Conservation (phyloP, 169 alveolate species). For the Sarcocystis neurona region DNA sequence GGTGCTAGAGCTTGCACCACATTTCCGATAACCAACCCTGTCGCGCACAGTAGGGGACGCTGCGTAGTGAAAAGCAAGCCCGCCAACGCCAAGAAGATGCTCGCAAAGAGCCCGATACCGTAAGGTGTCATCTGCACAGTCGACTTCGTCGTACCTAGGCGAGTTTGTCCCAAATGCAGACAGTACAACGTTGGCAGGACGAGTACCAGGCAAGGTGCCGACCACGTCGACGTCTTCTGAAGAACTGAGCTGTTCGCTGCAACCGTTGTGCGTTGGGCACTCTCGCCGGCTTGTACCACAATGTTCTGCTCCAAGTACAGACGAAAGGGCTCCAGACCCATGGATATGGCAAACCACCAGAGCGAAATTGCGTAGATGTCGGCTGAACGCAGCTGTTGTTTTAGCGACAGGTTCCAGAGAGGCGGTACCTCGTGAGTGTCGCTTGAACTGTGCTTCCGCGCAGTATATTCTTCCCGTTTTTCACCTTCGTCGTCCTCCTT, state of each 20-base stretch:
- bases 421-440: no score
- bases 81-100: not conserved
- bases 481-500: no score
- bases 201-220: not conserved
- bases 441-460: no score
- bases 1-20: constrained; percentile 26
- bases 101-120: not conserved
- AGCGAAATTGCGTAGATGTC: constrained; percentile 3
- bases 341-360: not conserved
- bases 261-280: not conserved
- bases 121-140: not conserved
- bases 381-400: constrained; percentile 4
- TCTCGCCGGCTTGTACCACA: not conserved
- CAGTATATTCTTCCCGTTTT: no score
- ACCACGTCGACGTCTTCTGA: not conserved
- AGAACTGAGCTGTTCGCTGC: no score
- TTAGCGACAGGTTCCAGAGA: not conserved
- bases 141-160: no score
- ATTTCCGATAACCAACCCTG: not conserved
- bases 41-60: not conserved
- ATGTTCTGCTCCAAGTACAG: not conserved
- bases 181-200: constrained; percentile 5
- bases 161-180: not conserved
- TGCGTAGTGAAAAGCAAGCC: not conserved
- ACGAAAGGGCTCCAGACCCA: constrained; percentile 1